A percentile compares a stretch with the other conserved stretches of the same genome.
phyloP scores from a whole-genome alignment of 306 rosid species.

The Cyclanthera cordifolia region DNA sequence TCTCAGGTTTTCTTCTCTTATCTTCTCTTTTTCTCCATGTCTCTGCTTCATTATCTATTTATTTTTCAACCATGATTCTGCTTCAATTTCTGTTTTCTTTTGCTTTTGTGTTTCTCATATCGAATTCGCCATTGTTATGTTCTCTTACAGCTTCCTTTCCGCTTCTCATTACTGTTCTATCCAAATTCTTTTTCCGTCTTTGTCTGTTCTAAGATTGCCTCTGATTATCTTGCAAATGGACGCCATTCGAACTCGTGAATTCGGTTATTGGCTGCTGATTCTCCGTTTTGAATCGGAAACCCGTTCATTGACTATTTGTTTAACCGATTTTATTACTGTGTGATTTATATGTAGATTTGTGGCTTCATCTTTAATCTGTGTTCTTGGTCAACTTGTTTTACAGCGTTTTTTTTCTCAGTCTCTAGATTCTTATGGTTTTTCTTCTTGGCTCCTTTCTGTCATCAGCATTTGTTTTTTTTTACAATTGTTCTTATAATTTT shows the following conservation, averaged over 20 bases:
- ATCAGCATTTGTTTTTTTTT: background rate
- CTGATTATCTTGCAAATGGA: background rate
- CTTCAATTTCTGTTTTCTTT: background rate
- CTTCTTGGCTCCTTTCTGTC: background rate
- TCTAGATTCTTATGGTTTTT: background rate
- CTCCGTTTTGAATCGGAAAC: background rate
- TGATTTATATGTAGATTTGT: background rate
- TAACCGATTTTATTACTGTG: background rate
- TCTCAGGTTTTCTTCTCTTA: conserved; percentile 25
- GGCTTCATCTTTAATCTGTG: background rate
- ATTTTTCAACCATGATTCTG: background rate
- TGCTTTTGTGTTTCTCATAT: background rate
- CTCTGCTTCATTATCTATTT: background rate
- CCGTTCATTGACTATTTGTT: background rate
- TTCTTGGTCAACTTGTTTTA: background rate
- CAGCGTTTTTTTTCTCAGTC: background rate
- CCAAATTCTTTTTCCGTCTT: background rate
- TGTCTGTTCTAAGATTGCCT: background rate
- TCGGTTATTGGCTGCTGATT: background rate
- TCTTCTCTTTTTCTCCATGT: background rate
- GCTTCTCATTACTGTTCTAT: too few relatives aligned
- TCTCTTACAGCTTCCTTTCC: too few relatives aligned
- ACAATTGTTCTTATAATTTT: background rate
- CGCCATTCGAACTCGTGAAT: background rate
- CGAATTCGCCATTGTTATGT: background rate